Evolutionary conservation across 139 green algal genomes (phyloP), one percentile per base, ranked within the genome.

Genomic region (Auxenochlorella protothecoides): DNA sequence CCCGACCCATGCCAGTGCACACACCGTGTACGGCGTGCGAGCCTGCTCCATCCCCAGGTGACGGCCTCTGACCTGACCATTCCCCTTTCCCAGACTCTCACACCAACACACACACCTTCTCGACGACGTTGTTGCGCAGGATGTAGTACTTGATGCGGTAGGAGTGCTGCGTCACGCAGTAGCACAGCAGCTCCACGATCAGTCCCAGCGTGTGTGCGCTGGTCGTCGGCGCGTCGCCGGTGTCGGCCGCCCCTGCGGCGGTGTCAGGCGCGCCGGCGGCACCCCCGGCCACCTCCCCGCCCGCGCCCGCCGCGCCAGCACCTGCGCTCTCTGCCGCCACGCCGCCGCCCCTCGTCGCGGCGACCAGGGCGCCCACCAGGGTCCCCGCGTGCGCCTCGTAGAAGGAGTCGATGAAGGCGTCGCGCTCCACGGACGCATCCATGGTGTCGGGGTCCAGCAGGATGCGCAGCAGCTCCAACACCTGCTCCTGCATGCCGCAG

Each of bases 371-470:
- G 60, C 69, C 65, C 59, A 96, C 67, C 51, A 96, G 73, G 59
- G 79, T 74, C 14, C 81, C 75, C 3, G 96, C 83, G 81, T 93
- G 88, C 11, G 83, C 74, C 11, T 92, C 85, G 82, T 99, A 99
- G 76, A 99, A 99, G 6, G 96, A 59, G 61, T 98, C 91, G 64
- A 98, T 72, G 72, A 99, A 98, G 53, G 85, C 81, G 74, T 90
- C 89, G 73, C 93, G 92, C 73, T 97, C 89, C 13, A 83, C 63
- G 2, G 76, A 53, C 27, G 55, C 66, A 44, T 93, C 84, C 79
- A 97, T 90, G 52, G 88, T 89, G 59, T 97, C 92, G 3, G 91
- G 80, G 74, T 96, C 89, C 11, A 96, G 81, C 65, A 93, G 77
- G 70, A 86, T 27, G 6, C 81, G 74, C 59, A 96, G 62, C 44